Evolutionary conservation across 331 rosid species (phyloP).

Genomic region (Malus hybrid): DNA sequence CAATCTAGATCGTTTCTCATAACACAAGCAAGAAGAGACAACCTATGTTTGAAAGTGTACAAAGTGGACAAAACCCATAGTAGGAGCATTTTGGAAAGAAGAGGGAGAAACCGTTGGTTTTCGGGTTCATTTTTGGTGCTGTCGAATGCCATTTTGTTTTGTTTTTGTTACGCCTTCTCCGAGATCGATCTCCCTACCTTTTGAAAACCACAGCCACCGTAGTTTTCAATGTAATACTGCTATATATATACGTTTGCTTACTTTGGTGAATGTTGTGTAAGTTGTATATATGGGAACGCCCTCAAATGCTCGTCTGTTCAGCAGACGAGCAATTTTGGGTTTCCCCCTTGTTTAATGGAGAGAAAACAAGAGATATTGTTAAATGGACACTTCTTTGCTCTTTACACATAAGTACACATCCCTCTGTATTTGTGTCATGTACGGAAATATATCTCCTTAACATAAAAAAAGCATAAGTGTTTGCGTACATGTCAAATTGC

Average conservation of each 20-base stretch:
- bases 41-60: conserved; percentile 25
- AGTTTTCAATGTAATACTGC: conserved; percentile 19
- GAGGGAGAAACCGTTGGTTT: conserved; percentile 12
- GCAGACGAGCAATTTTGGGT: background rate
- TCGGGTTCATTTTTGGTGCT: conserved; percentile 19
- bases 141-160: conserved; percentile 10
- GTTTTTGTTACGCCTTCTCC: conserved; percentile 10
- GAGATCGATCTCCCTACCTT: conserved; percentile 22
- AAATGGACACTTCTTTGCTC: too few relatives aligned
- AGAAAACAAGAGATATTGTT: background rate
- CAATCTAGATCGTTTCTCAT: conserved; percentile 27
- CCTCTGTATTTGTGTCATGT: too few relatives aligned
- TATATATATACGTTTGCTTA: conserved; percentile 1
- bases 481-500: too few relatives aligned
- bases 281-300: conserved; percentile 37
- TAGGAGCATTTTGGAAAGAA: conserved; percentile 35
- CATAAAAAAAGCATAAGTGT: too few relatives aligned
- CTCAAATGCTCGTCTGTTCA: conserved; percentile 27
- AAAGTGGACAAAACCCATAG: conserved; percentile 19
- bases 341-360: background rate
- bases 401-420: too few relatives aligned
- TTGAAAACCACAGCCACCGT: conserved; percentile 23
- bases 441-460: too few relatives aligned
- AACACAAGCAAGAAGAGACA: conserved; percentile 22
- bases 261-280: conserved; percentile 21